These are phyloP conservation scores for Diaporthe eres DNA, from an alignment of 2,329 filamentous ascomycete species.

Conservation along the genomic window DNA sequence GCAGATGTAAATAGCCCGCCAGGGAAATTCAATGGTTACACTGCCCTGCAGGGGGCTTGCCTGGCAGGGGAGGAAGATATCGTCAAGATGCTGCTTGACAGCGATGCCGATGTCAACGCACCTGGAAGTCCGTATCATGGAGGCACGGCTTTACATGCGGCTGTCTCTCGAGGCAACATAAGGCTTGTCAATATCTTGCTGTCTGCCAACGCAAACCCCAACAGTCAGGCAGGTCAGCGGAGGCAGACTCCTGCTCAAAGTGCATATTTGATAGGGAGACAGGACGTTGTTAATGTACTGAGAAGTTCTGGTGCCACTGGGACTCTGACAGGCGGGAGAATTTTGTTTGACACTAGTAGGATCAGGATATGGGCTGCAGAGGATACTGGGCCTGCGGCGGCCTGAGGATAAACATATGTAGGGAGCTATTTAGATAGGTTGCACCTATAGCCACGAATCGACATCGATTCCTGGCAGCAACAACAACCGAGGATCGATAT, in stretches of 20 bases:
- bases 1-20: constrained; percentile 44
- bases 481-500: no score
- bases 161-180: constrained; percentile 41
- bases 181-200: constrained; percentile 42
- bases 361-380: not conserved
- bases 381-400: not conserved
- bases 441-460: no score
- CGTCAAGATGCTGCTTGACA: constrained; percentile 43
- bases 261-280: constrained; percentile 32
- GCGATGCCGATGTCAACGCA: constrained; percentile 46
- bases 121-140: constrained; percentile 45
- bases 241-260: constrained; percentile 40
- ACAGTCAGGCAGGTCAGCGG: constrained; percentile 13
- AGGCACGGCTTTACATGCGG: constrained; percentile 43
- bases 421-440: not conserved
- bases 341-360: not conserved
- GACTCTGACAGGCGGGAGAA: not conserved
- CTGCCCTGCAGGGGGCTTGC: constrained; percentile 52
- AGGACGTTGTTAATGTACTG: not conserved
- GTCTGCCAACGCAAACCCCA: constrained; percentile 38
- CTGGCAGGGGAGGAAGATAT: constrained; percentile 55
- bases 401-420: not conserved
- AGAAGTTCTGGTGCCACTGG: not conserved
- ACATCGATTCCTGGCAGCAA: no score
- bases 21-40: constrained; percentile 47